Evolutionary conservation across 129 eudicot genomes (phyloP).

Genomic region (Dittrichia graveolens): DNA sequence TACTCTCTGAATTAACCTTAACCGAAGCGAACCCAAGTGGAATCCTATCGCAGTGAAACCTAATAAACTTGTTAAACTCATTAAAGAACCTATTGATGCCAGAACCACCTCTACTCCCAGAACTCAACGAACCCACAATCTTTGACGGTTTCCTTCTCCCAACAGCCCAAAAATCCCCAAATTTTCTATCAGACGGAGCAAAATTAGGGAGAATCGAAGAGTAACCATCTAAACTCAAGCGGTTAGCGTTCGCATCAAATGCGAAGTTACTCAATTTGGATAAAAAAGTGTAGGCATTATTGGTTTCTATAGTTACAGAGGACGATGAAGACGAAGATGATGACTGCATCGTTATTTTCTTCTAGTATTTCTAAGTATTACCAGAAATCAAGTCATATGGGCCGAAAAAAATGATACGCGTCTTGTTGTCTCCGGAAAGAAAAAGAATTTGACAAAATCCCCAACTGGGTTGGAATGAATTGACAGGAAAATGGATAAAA

Average conservation of each 20-base stretch:
- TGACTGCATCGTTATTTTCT: slow-evolving; percentile 53
- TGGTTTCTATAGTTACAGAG: slow-evolving; percentile 57
- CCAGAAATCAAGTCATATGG: slow-evolving; percentile 4
- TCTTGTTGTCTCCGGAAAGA: background rate
- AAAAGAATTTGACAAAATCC: background rate
- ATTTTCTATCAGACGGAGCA: slow-evolving; percentile 42
- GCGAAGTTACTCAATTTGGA: slow-evolving; percentile 53
- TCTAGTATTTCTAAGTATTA: background rate
- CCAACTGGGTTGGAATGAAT: slow-evolving; percentile 26
- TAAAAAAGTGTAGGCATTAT: slow-evolving; percentile 35
- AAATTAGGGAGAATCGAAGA: slow-evolving; percentile 39
- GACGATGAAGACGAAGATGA: slow-evolving; percentile 32
- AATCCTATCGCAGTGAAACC: slow-evolving; percentile 74
- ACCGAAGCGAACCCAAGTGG: slow-evolving; percentile 75
- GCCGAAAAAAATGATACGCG: slow-evolving; percentile 11
- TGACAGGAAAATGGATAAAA: slow-evolving; percentile 19
- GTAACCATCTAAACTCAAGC: slow-evolving; percentile 41
- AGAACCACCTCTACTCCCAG: slow-evolving; percentile 51
- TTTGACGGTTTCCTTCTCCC: slow-evolving; percentile 43
- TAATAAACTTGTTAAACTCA: slow-evolving; percentile 68
- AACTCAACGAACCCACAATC: slow-evolving; percentile 55
- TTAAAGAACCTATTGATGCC: slow-evolving; percentile 38
- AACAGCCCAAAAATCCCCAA: slow-evolving; percentile 31
- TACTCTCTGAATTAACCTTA: slow-evolving; percentile 41
- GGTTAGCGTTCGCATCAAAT: slow-evolving; percentile 37